Base-by-base conservation (phyloP, 2,329 filamentous ascomycete species). In the Neobulgaria alba region DNA sequence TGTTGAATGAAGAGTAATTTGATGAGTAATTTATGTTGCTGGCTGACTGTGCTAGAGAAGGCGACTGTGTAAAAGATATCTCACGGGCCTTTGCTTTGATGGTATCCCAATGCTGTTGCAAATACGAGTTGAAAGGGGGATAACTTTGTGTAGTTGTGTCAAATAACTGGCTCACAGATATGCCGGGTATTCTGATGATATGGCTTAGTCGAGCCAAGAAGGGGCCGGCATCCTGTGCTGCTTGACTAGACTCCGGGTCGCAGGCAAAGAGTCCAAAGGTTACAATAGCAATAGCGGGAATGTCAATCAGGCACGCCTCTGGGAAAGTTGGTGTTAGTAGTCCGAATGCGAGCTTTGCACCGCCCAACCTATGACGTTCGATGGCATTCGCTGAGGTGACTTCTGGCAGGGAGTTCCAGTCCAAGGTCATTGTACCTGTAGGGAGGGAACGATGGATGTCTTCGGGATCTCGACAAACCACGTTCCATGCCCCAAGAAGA, bases 401-500 rank as follows among this genome's bases (percentile, higher is more conserved):
- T 1, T 16, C 4, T 14, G 52, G 52, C 8, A 56, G 18, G 30
- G 52, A 40, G n/a, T 49, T 49, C 56, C 56, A 58, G 18, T 56
- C 39, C 12, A 53, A 36, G 16, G 43, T 7, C 12, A 12, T 31
- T 17, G 46, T 44, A 18, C 32, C 33, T 15, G 33, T 33, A 19
- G 38, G 14, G 29, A 48, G 45, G 33, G 45, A 36, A 12, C 42
- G 33, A 16, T 40, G 8, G 7, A 41, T 30, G 4, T 33, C 38
- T 12, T 40, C 43, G 31, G 32, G 14, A 12, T 37, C 38, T 5
- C 51, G 52, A 42, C 51, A 57, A 14, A 54, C 49, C 34, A 57
- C 45, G 38, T 56, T 56, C 58, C 58, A 61, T 23, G 53, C 44
- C 21, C 49, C 56, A 4, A 60, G 40, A 17, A 60, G 42, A 45